Evolutionary conservation across 805 yeast species (phyloP).

Genomic region (Maudiozyma serrabonitensis): DNA sequence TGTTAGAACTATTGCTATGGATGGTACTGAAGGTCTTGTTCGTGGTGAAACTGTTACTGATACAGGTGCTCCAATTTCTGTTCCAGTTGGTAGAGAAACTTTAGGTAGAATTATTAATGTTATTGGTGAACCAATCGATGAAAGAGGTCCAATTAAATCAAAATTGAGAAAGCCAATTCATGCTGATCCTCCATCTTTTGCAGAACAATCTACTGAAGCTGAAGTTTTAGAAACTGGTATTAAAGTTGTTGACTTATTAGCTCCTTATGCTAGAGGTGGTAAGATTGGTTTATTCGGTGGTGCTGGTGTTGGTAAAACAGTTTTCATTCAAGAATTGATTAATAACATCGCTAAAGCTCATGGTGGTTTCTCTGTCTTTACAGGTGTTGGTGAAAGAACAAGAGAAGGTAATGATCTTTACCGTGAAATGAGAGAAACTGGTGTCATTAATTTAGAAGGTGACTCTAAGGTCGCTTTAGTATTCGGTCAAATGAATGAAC

Average conservation of each 20-base stretch:
- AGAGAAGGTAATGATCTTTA: constrained; percentile 99
- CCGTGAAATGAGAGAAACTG: constrained; percentile 99
- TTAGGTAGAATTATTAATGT: constrained; percentile 98
- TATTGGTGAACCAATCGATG: constrained; percentile 99
- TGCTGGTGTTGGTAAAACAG: constrained; percentile 99
- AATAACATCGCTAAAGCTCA: constrained; percentile 99
- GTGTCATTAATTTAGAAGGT: constrained; percentile 99
- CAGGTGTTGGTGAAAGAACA: constrained; percentile 99
- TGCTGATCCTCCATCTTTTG: constrained; percentile 94
- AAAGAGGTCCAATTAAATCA: constrained; percentile 95
- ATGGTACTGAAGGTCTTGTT: constrained; percentile 99
- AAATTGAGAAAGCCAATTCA: constrained; percentile 95
- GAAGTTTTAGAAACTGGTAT: constrained; percentile 99
- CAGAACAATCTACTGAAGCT: constrained; percentile 94
- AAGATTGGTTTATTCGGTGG: constrained; percentile 99
- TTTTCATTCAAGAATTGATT: constrained; percentile 97
- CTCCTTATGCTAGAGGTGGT: constrained; percentile 99
- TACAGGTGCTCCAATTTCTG: constrained; percentile 98
- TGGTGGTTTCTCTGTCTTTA: constrained; percentile 99
- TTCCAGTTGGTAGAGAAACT: constrained; percentile 98
- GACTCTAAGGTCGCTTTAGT: constrained; percentile 99
- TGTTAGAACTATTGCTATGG: constrained; percentile 99
- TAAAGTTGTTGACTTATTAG: constrained; percentile 97
- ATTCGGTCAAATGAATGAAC: constrained; percentile 99
- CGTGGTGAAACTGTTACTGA: constrained; percentile 89